Percentiles rank a stretch among this genome's conserved stretches.
Evolutionary conservation across 371 early-diverging fungal genomes (phyloP).

Genomic region (Capillidium rhysosporum): DNA sequence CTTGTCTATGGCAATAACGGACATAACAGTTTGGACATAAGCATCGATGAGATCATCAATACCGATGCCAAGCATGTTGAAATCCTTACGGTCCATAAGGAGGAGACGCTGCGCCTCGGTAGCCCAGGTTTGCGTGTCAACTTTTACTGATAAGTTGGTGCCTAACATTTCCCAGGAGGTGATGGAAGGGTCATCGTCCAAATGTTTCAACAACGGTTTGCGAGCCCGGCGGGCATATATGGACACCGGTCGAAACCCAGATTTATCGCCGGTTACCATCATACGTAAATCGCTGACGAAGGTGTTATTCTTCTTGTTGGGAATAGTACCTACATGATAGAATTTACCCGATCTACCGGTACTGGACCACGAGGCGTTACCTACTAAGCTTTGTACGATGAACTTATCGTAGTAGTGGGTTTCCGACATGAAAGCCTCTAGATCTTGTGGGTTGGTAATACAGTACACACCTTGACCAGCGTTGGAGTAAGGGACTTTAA

Average conservation of each 20-base stretch:
- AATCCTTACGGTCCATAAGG: conserved; percentile 86
- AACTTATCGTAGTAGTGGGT: conserved; percentile 87
- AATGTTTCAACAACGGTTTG: conserved; percentile 41
- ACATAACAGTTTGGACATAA: conserved; percentile 76
- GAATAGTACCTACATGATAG: conserved; percentile 85
- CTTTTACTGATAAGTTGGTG: conserved; percentile 70
- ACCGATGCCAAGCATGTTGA: conserved; percentile 75
- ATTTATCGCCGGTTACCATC: conserved; percentile 66
- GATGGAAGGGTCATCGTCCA: conserved; percentile 33
- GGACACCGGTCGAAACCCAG: conserved; percentile 72
- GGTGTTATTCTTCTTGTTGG: conserved; percentile 72
- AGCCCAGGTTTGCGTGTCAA: conserved; percentile 57
- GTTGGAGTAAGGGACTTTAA: conserved; percentile 85
- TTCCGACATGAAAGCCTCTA: conserved; percentile 49
- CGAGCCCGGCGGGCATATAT: conserved; percentile 73
- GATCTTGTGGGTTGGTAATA: conserved; percentile 60
- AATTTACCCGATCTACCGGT: conserved; percentile 54
- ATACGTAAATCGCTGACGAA: conserved; percentile 74
- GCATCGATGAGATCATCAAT: conserved; percentile 85
- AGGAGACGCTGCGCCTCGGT: conserved; percentile 68
- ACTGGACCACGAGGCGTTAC: conserved; percentile 81
- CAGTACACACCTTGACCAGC: conserved; percentile 91
- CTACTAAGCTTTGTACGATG: conserved; percentile 82
- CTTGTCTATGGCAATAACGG: conserved; percentile 78
- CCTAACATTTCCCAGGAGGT: conserved; percentile 90